Percentiles rank a stretch among this genome's conserved stretches.
These are phyloP conservation scores for Echium plantagineum DNA, from an alignment of 257 asterid species.

Conservation along the genomic window DNA sequence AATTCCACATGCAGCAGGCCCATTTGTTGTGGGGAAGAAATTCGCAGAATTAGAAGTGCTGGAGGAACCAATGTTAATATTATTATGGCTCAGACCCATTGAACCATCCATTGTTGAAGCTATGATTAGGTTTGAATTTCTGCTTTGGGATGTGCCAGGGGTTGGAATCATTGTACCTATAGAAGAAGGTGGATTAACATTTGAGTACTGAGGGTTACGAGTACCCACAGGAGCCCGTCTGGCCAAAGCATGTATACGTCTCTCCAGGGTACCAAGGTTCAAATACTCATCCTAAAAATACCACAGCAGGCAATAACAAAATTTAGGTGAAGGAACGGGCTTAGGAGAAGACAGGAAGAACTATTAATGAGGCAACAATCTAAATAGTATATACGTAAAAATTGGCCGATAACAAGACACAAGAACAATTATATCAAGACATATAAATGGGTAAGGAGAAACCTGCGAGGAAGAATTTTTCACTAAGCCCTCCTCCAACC, in stretches of 20 bases:
- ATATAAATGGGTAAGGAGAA: constrained; percentile 11
- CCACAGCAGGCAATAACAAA: background rate
- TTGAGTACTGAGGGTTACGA: constrained; percentile 56
- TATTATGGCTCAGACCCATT: constrained; percentile 29
- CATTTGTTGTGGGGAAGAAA: constrained; percentile 45
- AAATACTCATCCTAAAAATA: constrained; percentile 70
- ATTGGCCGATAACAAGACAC: background rate
- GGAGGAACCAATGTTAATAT: constrained; percentile 36
- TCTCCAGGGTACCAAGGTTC: constrained; percentile 59
- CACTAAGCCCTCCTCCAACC: constrained; percentile 67
- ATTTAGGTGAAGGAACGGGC: background rate
- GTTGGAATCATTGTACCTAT: constrained; percentile 93
- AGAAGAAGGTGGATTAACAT: constrained; percentile 51
- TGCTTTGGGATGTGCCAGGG: constrained; percentile 78
- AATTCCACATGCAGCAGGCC: constrained; percentile 35
- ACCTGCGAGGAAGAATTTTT: constrained; percentile 78
- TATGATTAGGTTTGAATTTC: constrained; percentile 40
- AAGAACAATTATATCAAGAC: background rate
- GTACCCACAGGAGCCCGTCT: constrained; percentile 39
- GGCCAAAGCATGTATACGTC: constrained; percentile 48
- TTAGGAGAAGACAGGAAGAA: background rate
- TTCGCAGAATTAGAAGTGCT: constrained; percentile 47
- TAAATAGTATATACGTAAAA: background rate
- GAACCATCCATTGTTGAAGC: constrained; percentile 52
- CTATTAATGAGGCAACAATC: background rate